A percentile compares a stretch with the other conserved stretches of the same genome.
Evolutionary conservation across 2,329 filamentous ascomycete species (phyloP).

Genomic region (Calonectria leucothoes): DNA sequence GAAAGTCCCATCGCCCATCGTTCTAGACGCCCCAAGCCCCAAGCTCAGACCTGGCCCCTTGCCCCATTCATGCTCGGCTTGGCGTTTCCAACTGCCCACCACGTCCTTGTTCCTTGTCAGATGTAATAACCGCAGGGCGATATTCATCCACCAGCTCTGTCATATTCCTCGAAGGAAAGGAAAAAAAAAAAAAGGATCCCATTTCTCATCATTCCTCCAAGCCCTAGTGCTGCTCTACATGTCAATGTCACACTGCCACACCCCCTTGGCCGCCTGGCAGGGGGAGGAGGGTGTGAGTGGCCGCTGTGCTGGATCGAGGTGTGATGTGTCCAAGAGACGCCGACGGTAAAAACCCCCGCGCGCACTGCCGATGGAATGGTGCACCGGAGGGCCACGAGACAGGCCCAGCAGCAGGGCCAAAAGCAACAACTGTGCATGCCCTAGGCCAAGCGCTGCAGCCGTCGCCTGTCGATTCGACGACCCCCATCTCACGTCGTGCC

Average conservation of each 20-base stretch:
- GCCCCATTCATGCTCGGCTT: conserved; percentile 9
- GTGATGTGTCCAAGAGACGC: conserved; percentile 38
- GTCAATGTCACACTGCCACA: conserved; percentile 27
- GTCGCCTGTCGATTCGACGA: conserved; percentile 18
- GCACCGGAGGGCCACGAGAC: conserved; percentile 22
- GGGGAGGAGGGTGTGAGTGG: conserved; percentile 28
- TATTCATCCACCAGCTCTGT: conserved; percentile 9
- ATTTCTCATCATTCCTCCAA: conserved; percentile 10
- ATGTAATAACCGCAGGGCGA: conserved; percentile 9
- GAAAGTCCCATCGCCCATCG: conserved; percentile 18
- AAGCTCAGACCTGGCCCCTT: conserved; percentile 13
- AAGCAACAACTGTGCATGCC: conserved; percentile 28
- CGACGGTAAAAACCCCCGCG: conserved; percentile 21
- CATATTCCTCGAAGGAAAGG: background rate
- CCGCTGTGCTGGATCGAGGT: conserved; percentile 37
- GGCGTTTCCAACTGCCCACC: background rate
- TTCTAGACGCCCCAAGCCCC: conserved; percentile 17
- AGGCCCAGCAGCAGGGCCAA: conserved; percentile 32
- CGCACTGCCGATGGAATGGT: conserved; percentile 30
- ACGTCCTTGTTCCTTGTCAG: conserved; percentile 16
- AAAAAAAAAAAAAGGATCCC: background rate
- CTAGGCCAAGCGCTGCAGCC: conserved; percentile 31
- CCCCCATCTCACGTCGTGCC: conserved; percentile 10
- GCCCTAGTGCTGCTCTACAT: conserved; percentile 18
- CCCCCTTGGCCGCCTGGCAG: conserved; percentile 28